Evolutionary conservation across 2,329 filamentous ascomycete genomes (phyloP).

Genomic region (Talaromyces rugulosus): DNA sequence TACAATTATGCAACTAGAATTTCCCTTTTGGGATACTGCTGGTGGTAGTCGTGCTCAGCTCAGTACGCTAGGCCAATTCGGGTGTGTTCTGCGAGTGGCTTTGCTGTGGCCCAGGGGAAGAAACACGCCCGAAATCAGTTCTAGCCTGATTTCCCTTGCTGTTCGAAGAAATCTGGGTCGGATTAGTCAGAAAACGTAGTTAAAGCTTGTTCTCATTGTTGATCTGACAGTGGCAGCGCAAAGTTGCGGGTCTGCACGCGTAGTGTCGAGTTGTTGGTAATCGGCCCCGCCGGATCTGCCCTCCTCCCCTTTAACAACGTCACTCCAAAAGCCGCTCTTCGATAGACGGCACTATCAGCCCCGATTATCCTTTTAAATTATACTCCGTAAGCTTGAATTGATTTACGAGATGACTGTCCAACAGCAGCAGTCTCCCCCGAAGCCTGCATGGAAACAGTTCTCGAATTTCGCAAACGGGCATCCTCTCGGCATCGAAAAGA

Average conservation of each 20-base stretch:
- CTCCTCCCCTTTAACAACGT: neutral
- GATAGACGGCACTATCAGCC: neutral
- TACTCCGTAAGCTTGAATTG: neutral
- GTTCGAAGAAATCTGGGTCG: neutral
- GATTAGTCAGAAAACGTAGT: too few relatives aligned
- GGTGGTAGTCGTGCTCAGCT: too few relatives aligned
- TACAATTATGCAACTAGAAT: neutral
- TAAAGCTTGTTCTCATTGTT: neutral
- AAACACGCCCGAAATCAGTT: too few relatives aligned
- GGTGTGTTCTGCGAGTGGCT: neutral
- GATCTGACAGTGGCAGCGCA: neutral
- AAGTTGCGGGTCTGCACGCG: neutral
- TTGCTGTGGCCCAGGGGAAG: too few relatives aligned
- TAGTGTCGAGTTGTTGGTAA: neutral
- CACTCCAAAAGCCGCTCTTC: neutral
- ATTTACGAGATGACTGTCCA: neutral
- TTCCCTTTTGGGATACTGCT: neutral
- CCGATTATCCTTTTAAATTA: neutral
- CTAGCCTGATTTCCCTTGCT: neutral
- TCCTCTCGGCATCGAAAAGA: conserved; percentile 34
- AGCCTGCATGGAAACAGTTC: conserved; percentile 21
- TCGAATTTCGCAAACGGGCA: conserved; percentile 27
- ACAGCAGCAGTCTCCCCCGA: neutral
- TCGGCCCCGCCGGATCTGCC: too few relatives aligned
- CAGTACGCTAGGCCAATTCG: neutral